Base-by-base conservation (phyloP, 345 rosid genomes). In the Aegle marmelos region DNA sequence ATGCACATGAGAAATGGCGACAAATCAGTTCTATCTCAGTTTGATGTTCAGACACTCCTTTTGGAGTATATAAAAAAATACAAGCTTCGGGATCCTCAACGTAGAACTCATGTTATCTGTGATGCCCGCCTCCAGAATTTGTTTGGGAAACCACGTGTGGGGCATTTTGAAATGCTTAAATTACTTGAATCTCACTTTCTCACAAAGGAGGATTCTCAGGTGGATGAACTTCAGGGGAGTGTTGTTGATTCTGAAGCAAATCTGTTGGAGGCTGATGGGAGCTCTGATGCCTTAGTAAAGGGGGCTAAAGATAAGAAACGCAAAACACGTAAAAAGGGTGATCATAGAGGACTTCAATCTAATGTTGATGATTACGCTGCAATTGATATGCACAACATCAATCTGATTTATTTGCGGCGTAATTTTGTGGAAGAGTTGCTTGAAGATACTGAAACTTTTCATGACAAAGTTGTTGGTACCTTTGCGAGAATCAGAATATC, bases 141-240 rank as follows among this genome's bases (percentile, higher is more conserved):
- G 85, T 97, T 97, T 84, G 98, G 98, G 56, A 94, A 94, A 88
- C 90, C 94, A 16, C 92, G 97, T 73, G 98, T 97, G 72, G 98
- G 99, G 72, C 98, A 97, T 81, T 91, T 97, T 87, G 99, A 97
- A 89, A 94, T 97, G 98, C 85, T 97, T 79, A 94, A 94, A 86
- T 95, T 97, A 84, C 95, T 97, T 63, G 99, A 97, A 57, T 86
- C 98, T 65, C 99, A 97, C 84, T 92, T 91, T 82, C 90, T 90
- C 68, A 31, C 87, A 45, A 97, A 87, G 77, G 99, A 97, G 83
- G 91, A 94, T 77, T 86, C 84, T 58, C 92, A 85, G 59, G 82
- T 83, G n/a, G 96, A 90, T 86, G 91, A 90, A 75, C 82, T 86
- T 75, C 95, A 86, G 83, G 92, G 80, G 62, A 87, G 89, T 80